A percentile compares a stretch with the other conserved stretches of the same genome.
Evolutionary conservation across 73 alveolate species (phyloP).

Genomic region (Durusdinium trenchii): DNA sequence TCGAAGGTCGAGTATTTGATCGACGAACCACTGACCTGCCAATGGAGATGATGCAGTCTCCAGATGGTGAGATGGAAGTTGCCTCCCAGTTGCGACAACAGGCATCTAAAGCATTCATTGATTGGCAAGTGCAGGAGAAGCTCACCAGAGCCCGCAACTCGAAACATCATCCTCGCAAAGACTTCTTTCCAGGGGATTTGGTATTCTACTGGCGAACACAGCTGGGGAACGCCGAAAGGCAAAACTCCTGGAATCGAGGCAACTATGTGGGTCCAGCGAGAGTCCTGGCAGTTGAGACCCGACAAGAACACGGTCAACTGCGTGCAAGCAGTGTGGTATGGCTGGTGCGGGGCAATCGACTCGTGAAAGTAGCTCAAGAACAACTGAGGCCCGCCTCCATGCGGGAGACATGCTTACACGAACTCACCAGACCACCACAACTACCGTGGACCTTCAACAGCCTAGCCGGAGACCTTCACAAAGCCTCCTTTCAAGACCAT

Average conservation of each 20-base stretch:
- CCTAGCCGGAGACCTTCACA: neutral
- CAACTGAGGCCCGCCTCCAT: constrained; percentile 18
- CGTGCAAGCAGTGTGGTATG: constrained; percentile 11
- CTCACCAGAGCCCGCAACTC: neutral
- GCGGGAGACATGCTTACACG: neutral
- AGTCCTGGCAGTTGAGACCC: neutral
- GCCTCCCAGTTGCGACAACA: neutral
- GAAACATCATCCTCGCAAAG: neutral
- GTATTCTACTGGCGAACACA: neutral
- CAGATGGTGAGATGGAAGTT: neutral
- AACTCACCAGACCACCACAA: neutral
- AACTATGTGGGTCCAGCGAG: neutral
- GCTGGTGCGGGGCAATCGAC: constrained; percentile 34
- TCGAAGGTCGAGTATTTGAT: neutral
- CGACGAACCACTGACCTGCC: neutral
- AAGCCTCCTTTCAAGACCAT: neutral
- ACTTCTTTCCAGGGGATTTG: neutral
- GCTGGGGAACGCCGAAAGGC: neutral
- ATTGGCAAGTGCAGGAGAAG: neutral
- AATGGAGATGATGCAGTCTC: neutral
- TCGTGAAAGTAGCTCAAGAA: neutral
- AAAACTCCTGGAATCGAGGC: neutral
- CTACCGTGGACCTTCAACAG: constrained; percentile 36
- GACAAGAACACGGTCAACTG: neutral
- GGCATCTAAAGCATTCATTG: neutral